A percentile compares a stretch with the other conserved stretches of the same genome.
Evolutionary conservation across 2,329 filamentous ascomycete species (phyloP).

Genomic region (Pseudogymnoascus sp.): DNA sequence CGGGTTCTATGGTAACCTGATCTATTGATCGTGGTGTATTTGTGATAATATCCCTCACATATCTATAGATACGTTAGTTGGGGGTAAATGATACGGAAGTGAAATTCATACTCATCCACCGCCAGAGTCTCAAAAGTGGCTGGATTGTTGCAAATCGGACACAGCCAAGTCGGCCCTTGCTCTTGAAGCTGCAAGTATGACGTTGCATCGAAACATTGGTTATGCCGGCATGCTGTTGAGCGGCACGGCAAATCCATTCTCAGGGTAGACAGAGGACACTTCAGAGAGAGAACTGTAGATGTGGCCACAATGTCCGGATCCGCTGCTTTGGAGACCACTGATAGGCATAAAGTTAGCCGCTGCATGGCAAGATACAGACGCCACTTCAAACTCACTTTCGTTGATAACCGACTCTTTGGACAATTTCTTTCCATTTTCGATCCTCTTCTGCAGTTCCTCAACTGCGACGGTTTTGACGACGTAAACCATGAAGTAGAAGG

Average conservation of each 20-base stretch:
- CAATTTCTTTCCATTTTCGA: constrained; percentile 64
- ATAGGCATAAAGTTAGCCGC: constrained; percentile 15
- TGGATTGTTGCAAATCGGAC: constrained; percentile 82
- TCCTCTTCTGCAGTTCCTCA: constrained; percentile 59
- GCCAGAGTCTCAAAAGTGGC: constrained; percentile 76
- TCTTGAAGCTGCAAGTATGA: constrained; percentile 92
- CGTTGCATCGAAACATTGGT: constrained; percentile 89
- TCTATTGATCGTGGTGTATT: constrained; percentile 65
- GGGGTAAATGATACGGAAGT: background rate
- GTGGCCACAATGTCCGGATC: constrained; percentile 87
- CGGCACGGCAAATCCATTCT: constrained; percentile 75
- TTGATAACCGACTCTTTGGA: constrained; percentile 72
- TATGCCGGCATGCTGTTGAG: constrained; percentile 72
- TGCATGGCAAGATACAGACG: background rate
- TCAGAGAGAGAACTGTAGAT: constrained; percentile 81
- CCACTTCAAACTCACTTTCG: constrained; percentile 57
- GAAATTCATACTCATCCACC: constrained; percentile 66
- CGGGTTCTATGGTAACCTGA: constrained; percentile 83
- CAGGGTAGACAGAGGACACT: constrained; percentile 84
- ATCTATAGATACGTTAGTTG: constrained; percentile 41
- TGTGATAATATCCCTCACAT: constrained; percentile 78
- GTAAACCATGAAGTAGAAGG: constrained; percentile 65
- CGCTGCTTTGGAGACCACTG: constrained; percentile 72
- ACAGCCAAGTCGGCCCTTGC: constrained; percentile 94
- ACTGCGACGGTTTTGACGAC: constrained; percentile 69